These are phyloP conservation scores for sorghum (Sorghum bicolor) DNA, from an alignment of 176 grass and related monocot species.

Conservation along the genomic window Sorghum_bicolor_NCBIv3 NC_012878.2:5461501-5462000, in stretches of 20 bases:
- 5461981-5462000: conserved; percentile 5
- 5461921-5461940: neutral
- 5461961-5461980: neutral
- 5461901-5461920: neutral
- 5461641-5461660: conserved; percentile 91
- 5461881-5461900: neutral
- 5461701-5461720: conserved; percentile 85
- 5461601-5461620: neutral
- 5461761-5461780: conserved; percentile 51
- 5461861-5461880: neutral
- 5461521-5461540: conserved; percentile 1
- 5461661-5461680: conserved; percentile 49
- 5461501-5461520: neutral
- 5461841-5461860: neutral
- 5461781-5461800: conserved; percentile 16
- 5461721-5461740: conserved; percentile 70
- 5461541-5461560: neutral
- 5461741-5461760: conserved; percentile 85
- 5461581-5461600: neutral
- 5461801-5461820: conserved; percentile 10
- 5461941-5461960: neutral
- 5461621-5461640: conserved; percentile 88
- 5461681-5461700: conserved; percentile 49
- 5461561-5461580: neutral
- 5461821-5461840: neutral